These are phyloP conservation scores for Tripterygium wilfordii DNA, from an alignment of 177 flowering plant species.

Conservation along the genomic window DNA sequence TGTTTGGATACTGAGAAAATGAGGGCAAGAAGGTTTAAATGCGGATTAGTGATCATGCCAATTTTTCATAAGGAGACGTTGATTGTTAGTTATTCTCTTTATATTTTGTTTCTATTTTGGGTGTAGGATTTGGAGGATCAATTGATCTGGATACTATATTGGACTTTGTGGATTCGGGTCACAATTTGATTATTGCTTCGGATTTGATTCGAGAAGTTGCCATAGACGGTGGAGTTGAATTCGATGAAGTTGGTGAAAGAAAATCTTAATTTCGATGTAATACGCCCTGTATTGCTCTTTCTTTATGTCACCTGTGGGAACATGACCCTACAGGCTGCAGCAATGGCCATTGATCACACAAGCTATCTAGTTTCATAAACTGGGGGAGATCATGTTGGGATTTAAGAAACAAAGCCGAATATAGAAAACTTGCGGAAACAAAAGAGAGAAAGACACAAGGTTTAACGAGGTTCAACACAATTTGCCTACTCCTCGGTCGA, in stretches of 20 bases:
- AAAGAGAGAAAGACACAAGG: too few species aligned
- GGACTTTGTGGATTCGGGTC: slow-evolving; percentile 92
- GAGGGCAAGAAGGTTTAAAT: too few species aligned
- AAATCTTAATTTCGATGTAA: background rate
- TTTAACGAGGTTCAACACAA: too few species aligned
- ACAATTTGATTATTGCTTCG: slow-evolving; percentile 77
- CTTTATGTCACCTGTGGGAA: slow-evolving; percentile 16
- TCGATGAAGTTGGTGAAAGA: slow-evolving; percentile 66
- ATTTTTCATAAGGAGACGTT: too few species aligned
- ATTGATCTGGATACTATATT: slow-evolving; percentile 54
- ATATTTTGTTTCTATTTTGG: slow-evolving; percentile 8
- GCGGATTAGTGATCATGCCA: too few species aligned
- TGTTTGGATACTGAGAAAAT: too few species aligned
- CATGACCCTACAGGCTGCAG: slow-evolving; percentile 80
- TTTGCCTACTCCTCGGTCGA: too few species aligned
- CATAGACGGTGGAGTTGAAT: slow-evolving; percentile 85
- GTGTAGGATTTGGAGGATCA: slow-evolving; percentile 92
- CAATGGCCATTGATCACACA: slow-evolving; percentile 86
- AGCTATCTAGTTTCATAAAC: slow-evolving; percentile 68
- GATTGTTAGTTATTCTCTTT: too few species aligned
- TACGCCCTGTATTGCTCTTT: too few species aligned
- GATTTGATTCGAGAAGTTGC: slow-evolving; percentile 85
- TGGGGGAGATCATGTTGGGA: slow-evolving; percentile 84
- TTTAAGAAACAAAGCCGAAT: too few species aligned
- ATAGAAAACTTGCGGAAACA: too few species aligned